Percentiles rank a stretch among this genome's conserved stretches.
Conservation (phyloP, 768 basidiomycete genomes). For the Cubamyces lactineus region DNA sequence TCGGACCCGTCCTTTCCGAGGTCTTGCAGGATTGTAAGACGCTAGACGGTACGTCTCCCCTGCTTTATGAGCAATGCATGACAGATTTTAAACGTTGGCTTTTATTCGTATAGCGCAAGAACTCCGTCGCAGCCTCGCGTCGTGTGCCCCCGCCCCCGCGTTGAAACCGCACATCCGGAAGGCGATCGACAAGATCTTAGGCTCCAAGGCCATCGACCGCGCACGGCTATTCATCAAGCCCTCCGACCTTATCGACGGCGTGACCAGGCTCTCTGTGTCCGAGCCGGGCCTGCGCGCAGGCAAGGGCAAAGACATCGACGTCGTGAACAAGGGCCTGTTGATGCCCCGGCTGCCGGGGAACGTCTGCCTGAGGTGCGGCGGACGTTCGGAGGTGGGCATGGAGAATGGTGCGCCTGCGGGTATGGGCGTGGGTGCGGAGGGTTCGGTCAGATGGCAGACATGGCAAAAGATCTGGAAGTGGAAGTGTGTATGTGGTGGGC, state of each 20-base stretch:
- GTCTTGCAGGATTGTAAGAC: constrained; percentile 36
- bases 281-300: constrained; percentile 28
- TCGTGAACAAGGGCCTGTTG: constrained; percentile 64
- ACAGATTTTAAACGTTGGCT: too few relatives aligned
- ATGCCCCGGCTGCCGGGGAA: constrained; percentile 39
- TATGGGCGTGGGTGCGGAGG: constrained; percentile 22
- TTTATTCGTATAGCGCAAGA: constrained; percentile 55
- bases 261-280: constrained; percentile 46
- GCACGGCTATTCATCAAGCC: constrained; percentile 74
- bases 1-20: constrained; percentile 52
- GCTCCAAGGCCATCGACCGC: constrained; percentile 60
- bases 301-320: constrained; percentile 51
- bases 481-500: constrained; percentile 73
- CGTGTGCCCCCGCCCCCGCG: constrained; percentile 56
- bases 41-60: constrained; percentile 30
- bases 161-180: constrained; percentile 49
- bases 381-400: constrained; percentile 49
- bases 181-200: constrained; percentile 49
- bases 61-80: too few relatives aligned
- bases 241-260: constrained; percentile 67
- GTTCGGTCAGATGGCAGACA: constrained; percentile 53
- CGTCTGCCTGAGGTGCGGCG: constrained; percentile 67
- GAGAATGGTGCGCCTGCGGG: constrained; percentile 29
- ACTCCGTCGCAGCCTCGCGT: constrained; percentile 54
- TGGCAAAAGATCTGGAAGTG: constrained; percentile 68